Base-by-base conservation (phyloP, 139 green algal species). In the Tetradesmus lagerheimii region DNA sequence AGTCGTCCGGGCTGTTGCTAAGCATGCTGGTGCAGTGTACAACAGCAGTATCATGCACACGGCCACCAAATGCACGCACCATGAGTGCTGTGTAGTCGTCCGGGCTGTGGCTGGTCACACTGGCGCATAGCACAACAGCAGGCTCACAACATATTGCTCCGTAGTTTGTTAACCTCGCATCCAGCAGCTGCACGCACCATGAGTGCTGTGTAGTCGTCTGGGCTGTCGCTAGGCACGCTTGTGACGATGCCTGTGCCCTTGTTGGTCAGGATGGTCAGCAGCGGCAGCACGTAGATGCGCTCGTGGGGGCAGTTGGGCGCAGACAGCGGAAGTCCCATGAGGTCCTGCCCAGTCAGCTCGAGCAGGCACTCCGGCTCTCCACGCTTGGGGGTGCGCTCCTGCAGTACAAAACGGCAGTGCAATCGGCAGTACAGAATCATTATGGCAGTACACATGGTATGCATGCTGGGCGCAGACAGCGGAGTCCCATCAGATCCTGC, bases 191-290 rank as follows among this genome's bases (percentile, higher is more conserved):
- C 31, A 64, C 91, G 16, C 88, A 94, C 93, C 93, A 92, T 76
- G n/a, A 99, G 94, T 6, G 96, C 95, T 62, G 94, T 97, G 93
- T 98, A 99, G 94, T 99, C 98, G 83, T 99, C 98, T 0, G 98
- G 98, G 11, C 97, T 95, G 92, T 99, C 98, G 8, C 93, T 97
- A 31, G 98, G 98, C 87, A 99, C 98, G 80, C 93, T 97, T 6
- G 98, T 99, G 20, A 99, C 98, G 6, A 99, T 94, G 50, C 98
- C 98, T 0, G 98, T 99, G 89, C 98, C 98, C 87, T 99, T 99
- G 93, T 97, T 96, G 85, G 96, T 99, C 20, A 98, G 94, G 93
- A 99, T 99, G 83, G 98, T 99, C 39, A 99, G 93, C 92, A 99
- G 97, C 5, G 98, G 98, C 87, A 99, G 95, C 85, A 97, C 95